Conservation (phyloP, 441 rosid species). For the Cnidoscolus chayamansa region DNA sequence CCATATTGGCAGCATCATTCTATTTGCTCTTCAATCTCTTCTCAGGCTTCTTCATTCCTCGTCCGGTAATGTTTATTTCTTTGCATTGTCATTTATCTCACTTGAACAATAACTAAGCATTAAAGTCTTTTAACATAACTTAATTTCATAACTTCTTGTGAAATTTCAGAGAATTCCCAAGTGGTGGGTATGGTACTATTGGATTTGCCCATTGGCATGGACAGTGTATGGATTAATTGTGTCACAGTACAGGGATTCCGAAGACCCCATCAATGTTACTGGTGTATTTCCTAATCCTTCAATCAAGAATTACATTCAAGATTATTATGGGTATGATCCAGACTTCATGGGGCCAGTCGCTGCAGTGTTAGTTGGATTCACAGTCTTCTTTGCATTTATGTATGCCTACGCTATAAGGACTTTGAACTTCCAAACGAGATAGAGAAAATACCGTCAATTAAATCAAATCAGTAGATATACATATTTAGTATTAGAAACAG, state of each 20-base stretch:
- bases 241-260: slow-evolving; percentile 62
- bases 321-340: slow-evolving; percentile 53
- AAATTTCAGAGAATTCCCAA: slow-evolving; percentile 40
- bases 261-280: slow-evolving; percentile 35
- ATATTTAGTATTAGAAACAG: neutral
- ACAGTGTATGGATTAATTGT: slow-evolving; percentile 71
- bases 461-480: neutral
- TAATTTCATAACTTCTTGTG: no score
- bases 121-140: neutral
- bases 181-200: slow-evolving; percentile 78
- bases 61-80: slow-evolving; percentile 50
- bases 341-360: slow-evolving; percentile 67
- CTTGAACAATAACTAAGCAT: neutral
- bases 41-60: slow-evolving; percentile 79
- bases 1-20: slow-evolving; percentile 69
- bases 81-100: neutral
- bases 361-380: slow-evolving; percentile 55
- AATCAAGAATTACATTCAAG: slow-evolving; percentile 41
- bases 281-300: slow-evolving; percentile 32
- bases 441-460: slow-evolving; percentile 1
- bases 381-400: slow-evolving; percentile 56
- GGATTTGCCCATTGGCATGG: slow-evolving; percentile 77
- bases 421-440: slow-evolving; percentile 67
- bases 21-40: slow-evolving; percentile 64
- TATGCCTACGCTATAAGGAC: slow-evolving; percentile 50